Conservation (phyloP, 176 grass and related monocot genomes). For the Phoenix dactylifera region DNA sequence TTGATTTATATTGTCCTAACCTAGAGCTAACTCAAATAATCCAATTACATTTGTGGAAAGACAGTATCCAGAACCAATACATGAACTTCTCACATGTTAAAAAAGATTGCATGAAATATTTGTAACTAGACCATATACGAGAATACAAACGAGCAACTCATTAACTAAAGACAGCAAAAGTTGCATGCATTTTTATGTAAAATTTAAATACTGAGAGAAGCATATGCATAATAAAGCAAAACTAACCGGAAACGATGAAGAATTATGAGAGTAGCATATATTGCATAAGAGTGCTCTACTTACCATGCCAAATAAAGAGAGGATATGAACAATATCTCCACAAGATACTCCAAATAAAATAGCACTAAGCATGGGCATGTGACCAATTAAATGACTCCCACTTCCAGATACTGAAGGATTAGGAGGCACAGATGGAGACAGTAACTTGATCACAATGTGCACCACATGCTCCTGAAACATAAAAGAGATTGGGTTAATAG, state of each 20-base stretch:
- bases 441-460: constrained; percentile 51
- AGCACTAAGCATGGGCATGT: constrained; percentile 69
- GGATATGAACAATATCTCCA: constrained; percentile 74
- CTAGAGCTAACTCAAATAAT: too few relatives aligned
- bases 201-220: too few relatives aligned
- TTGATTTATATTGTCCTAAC: too few relatives aligned
- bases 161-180: too few relatives aligned
- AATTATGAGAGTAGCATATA: background rate
- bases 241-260: background rate
- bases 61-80: too few relatives aligned
- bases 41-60: too few relatives aligned
- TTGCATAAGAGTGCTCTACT: constrained; percentile 1
- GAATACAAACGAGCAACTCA: too few relatives aligned
- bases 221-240: background rate
- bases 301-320: constrained; percentile 95
- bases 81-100: too few relatives aligned
- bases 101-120: too few relatives aligned
- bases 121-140: too few relatives aligned
- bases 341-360: constrained; percentile 66
- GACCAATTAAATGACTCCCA: constrained; percentile 56
- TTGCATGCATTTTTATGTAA: too few relatives aligned
- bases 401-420: constrained; percentile 58
- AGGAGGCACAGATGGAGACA: constrained; percentile 58
- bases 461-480: constrained; percentile 79
- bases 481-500: constrained; percentile 13